Conservation (phyloP, 2,329 filamentous ascomycete species). For the Byssoonygena ceratinophila region DNA sequence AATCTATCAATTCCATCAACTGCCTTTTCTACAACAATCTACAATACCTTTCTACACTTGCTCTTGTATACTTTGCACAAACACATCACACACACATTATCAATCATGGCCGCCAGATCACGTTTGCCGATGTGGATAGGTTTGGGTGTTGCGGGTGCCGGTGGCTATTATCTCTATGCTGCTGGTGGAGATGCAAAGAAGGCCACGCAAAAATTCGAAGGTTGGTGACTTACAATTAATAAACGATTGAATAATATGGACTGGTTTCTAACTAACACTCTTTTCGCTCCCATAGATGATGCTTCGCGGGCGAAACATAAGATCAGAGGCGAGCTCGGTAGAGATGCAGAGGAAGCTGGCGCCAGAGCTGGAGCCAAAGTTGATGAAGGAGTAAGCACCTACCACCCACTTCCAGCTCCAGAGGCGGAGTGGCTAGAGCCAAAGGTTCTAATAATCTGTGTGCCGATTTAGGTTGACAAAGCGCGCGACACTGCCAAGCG, state of each 20-base stretch:
- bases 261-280: not conserved
- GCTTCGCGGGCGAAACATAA: slow-evolving; percentile 57
- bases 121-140: slow-evolving; percentile 35
- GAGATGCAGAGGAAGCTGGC: slow-evolving; percentile 52
- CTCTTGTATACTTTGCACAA: not conserved
- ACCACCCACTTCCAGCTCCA: too few species aligned
- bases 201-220: slow-evolving; percentile 77
- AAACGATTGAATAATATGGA: not conserved
- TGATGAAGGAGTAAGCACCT: slow-evolving; percentile 54
- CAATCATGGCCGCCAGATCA: slow-evolving; percentile 28
- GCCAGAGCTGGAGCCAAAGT: slow-evolving; percentile 54
- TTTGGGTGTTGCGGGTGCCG: slow-evolving; percentile 53
- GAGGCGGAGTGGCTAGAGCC: too few species aligned
- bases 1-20: not conserved
- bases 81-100: not conserved
- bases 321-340: slow-evolving; percentile 53
- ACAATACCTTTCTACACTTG: not conserved
- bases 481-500: slow-evolving; percentile 47
- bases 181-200: slow-evolving; percentile 71
- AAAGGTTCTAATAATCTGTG: too few species aligned
- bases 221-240: slow-evolving; percentile 47
- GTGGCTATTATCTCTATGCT: slow-evolving; percentile 84
- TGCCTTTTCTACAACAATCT: not conserved
- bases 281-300: slow-evolving; percentile 53
- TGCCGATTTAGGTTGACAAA: slow-evolving; percentile 48